Evolutionary conservation across 371 early-diverging fungal species (phyloP).

Genomic region (Umbelopsis sp.): DNA sequence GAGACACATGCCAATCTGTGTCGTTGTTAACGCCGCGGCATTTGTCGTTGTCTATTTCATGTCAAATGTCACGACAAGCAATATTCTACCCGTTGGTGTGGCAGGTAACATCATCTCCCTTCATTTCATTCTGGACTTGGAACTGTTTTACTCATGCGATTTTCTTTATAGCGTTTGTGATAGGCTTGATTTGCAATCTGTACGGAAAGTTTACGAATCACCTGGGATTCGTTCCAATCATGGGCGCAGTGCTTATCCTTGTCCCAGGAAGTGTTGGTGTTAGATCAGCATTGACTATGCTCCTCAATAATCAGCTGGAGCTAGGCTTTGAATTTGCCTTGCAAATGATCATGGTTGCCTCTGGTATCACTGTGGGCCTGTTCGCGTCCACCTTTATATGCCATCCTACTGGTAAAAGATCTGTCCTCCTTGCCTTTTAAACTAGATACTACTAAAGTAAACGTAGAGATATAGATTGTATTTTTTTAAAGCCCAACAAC

Average conservation of each 20-base stretch:
- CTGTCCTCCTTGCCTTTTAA: slow-evolving; percentile 40
- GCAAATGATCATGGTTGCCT: slow-evolving; percentile 39
- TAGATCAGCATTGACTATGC: slow-evolving; percentile 29
- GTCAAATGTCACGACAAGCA: background rate
- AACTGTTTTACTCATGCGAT: background rate
- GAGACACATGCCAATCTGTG: slow-evolving; percentile 14
- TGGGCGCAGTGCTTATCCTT: slow-evolving; percentile 39
- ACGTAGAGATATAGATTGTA: background rate
- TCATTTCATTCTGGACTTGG: background rate
- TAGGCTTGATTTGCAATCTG: slow-evolving; percentile 41
- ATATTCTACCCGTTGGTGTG: slow-evolving; percentile 6
- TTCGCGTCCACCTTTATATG: slow-evolving; percentile 36
- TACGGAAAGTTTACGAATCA: slow-evolving; percentile 36
- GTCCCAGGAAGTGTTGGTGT: slow-evolving; percentile 49
- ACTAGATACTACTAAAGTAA: background rate
- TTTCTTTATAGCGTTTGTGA: slow-evolving; percentile 34
- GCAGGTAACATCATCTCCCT: background rate
- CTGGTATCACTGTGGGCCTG: slow-evolving; percentile 41
- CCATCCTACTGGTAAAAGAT: slow-evolving; percentile 39
- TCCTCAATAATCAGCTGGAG: slow-evolving; percentile 22
- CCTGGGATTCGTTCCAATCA: slow-evolving; percentile 37
- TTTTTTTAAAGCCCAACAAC: background rate
- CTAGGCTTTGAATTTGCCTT: slow-evolving; percentile 36
- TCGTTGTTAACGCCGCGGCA: slow-evolving; percentile 15
- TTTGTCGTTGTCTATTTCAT: slow-evolving; percentile 16